Percentiles rank a stretch among this genome's conserved stretches.
These are phyloP conservation scores for Cucurbita pepo DNA, from an alignment of 306 rosid genomes.

Conservation along the genomic window DNA sequence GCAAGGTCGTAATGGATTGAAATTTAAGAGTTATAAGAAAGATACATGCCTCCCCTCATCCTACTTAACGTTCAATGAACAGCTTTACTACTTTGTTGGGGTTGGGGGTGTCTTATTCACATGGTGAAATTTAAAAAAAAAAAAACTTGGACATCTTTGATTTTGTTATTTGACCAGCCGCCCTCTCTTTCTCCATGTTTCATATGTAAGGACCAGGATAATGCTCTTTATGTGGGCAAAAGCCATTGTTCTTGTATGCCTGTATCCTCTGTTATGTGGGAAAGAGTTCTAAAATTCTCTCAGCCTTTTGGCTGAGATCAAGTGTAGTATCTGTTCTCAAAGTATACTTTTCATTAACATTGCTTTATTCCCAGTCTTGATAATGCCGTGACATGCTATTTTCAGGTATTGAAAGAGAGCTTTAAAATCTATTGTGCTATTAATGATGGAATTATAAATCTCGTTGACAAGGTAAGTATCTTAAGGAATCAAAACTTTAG, in stretches of 20 bases:
- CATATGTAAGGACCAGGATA: background rate
- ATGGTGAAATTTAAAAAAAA: background rate
- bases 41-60: background rate
- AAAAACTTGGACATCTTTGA: background rate
- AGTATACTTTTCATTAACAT: background rate
- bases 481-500: background rate
- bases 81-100: background rate
- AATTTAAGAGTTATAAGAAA: background rate
- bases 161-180: background rate
- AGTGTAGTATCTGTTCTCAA: background rate
- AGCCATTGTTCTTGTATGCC: background rate
- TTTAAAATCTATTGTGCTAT: conserved; percentile 74
- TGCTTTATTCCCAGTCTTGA: background rate
- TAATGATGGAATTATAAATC: conserved; percentile 97
- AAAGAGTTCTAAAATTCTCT: background rate
- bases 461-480: conserved; percentile 75
- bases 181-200: background rate
- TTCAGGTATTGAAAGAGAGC: conserved; percentile 97
- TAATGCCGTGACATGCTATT: conserved; percentile 7
- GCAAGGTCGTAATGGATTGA: background rate
- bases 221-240: background rate
- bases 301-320: background rate
- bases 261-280: background rate
- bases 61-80: background rate
- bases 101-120: background rate